These are phyloP conservation scores for Amphichorda felina DNA, from an alignment of 2,329 filamentous ascomycete species.

Conservation along the genomic window DNA sequence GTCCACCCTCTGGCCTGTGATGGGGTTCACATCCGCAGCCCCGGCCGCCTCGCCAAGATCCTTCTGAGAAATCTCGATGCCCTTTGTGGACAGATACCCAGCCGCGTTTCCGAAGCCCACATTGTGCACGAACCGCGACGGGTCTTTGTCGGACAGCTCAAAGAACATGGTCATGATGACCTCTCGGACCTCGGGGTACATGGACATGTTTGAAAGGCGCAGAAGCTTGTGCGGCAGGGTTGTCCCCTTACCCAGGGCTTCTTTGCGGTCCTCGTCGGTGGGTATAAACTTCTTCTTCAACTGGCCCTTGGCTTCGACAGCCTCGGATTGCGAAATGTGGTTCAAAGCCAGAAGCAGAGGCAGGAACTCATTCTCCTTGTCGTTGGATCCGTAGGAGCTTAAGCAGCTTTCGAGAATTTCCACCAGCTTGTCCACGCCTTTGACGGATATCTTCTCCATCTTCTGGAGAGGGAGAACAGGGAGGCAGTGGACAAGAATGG, in stretches of 20 bases:
- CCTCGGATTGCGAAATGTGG: constrained; percentile 3
- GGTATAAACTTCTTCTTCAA: constrained; percentile 48
- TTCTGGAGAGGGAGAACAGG: constrained; percentile 8
- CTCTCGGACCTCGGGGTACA: constrained; percentile 59
- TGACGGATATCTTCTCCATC: constrained; percentile 4
- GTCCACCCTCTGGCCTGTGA: constrained; percentile 75
- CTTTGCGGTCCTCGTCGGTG: constrained; percentile 60
- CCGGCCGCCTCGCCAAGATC: constrained; percentile 42
- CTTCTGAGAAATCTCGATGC: constrained; percentile 37
- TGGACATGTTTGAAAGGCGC: constrained; percentile 62
- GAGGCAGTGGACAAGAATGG: constrained; percentile 9
- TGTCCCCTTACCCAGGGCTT: constrained; percentile 64
- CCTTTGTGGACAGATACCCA: constrained; percentile 60
- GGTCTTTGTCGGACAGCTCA: constrained; percentile 72
- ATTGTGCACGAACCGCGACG: constrained; percentile 72
- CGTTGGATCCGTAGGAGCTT: constrained; percentile 6
- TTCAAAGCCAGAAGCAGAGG: constrained; percentile 6
- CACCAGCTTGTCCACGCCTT: constrained; percentile 6
- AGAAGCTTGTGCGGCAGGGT: constrained; percentile 68
- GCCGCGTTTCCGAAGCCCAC: constrained; percentile 92
- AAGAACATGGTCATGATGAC: constrained; percentile 73
- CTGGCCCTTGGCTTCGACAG: background rate
- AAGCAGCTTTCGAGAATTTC: constrained; percentile 7
- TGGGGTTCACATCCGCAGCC: constrained; percentile 52
- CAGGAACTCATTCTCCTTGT: constrained; percentile 6